phyloP scores from a whole-genome alignment of 768 basidiomycete species.

The Lactarius sp. region DNA sequence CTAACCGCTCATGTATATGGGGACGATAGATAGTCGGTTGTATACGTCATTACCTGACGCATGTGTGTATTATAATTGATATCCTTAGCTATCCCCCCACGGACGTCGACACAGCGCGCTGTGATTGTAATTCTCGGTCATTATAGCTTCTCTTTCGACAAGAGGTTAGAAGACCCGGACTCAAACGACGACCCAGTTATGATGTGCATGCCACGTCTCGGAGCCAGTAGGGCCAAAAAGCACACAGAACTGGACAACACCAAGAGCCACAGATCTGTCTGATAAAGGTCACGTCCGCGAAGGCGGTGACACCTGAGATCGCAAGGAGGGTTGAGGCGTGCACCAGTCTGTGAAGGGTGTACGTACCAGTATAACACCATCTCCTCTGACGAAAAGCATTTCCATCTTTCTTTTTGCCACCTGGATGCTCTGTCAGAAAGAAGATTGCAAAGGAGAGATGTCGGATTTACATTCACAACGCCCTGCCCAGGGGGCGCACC shows the following conservation, averaged over 20 bases:
- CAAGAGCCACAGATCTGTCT: neutral
- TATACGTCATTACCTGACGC: constrained; percentile 8
- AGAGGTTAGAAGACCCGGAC: neutral
- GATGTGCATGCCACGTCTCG: neutral
- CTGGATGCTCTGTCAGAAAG: constrained; percentile 37
- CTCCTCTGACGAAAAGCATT: constrained; percentile 97
- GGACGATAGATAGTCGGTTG: constrained; percentile 12
- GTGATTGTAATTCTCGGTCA: neutral
- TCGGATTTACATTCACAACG: constrained; percentile 55
- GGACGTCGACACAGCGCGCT: neutral
- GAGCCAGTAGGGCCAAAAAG: neutral
- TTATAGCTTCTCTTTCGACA: neutral
- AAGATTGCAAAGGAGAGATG: neutral
- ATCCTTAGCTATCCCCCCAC: constrained; percentile 3
- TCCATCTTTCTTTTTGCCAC: constrained; percentile 92
- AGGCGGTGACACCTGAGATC: constrained; percentile 69
- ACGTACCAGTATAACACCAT: constrained; percentile 88
- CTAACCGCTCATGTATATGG: neutral
- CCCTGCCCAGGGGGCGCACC: constrained; percentile 50
- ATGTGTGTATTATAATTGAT: constrained; percentile 20
- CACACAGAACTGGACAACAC: neutral
- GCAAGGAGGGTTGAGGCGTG: constrained; percentile 17
- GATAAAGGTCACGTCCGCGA: constrained; percentile 52
- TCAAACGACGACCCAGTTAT: neutral
- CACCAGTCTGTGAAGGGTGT: neutral